Evolutionary conservation across 2,329 filamentous ascomycete species (phyloP).

Genomic region (Fusarium hostae): DNA sequence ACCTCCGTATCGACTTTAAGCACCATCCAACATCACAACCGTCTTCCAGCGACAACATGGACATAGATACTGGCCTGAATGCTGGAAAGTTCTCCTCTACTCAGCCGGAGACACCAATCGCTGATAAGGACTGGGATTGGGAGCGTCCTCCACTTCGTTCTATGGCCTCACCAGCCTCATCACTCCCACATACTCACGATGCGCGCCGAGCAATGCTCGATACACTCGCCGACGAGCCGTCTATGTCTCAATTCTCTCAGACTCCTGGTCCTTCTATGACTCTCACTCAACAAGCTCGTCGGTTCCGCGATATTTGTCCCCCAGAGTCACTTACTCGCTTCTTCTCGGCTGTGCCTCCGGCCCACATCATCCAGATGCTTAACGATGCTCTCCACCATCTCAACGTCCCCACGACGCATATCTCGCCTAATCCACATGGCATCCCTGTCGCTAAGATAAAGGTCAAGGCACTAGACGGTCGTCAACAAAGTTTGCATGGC

Average conservation of each 20-base stretch:
- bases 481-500: constrained; percentile 78
- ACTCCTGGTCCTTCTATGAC: constrained; percentile 82
- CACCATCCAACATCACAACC: constrained; percentile 67
- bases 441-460: constrained; percentile 73
- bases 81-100: constrained; percentile 75
- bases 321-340: constrained; percentile 89
- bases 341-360: constrained; percentile 82
- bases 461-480: constrained; percentile 78
- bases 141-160: constrained; percentile 75
- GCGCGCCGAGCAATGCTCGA: constrained; percentile 62
- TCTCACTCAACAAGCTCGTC: constrained; percentile 87
- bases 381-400: constrained; percentile 85
- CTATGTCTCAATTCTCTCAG: constrained; percentile 85
- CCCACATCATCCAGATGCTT: constrained; percentile 82
- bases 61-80: constrained; percentile 68
- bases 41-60: constrained; percentile 68
- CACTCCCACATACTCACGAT: constrained; percentile 48
- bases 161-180: constrained; percentile 55
- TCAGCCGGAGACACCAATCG: constrained; percentile 82
- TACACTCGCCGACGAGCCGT: constrained; percentile 84
- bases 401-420: constrained; percentile 76
- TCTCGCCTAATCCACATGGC: constrained; percentile 58
- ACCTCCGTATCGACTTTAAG: constrained; percentile 87
- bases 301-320: constrained; percentile 91
- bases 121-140: constrained; percentile 86